Conservation (phyloP, 2,329 filamentous ascomycete genomes). For the Trichoderma koningii region DNA sequence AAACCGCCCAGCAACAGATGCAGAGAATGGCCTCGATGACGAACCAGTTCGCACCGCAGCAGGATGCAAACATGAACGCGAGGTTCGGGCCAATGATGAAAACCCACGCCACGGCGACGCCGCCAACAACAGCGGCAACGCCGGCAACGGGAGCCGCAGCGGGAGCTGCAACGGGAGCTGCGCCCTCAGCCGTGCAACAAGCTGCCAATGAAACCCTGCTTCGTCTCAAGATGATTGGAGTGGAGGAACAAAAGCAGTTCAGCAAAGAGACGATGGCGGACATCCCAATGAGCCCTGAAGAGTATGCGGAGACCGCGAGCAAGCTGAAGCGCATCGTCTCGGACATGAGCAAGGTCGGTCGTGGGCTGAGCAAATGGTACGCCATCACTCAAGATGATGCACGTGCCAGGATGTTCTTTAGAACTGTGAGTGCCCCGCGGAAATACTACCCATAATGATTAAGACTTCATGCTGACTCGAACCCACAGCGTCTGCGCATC, state of each 20-base stretch:
- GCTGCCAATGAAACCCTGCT: constrained; percentile 30
- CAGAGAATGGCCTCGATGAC: constrained; percentile 29
- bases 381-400: constrained; percentile 50
- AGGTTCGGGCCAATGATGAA: constrained; percentile 47
- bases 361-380: constrained; percentile 52
- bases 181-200: too few species aligned
- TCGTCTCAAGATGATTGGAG: constrained; percentile 42
- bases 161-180: too few species aligned
- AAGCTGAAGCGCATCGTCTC: constrained; percentile 47
- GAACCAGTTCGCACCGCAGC: constrained; percentile 35
- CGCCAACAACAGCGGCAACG: neutral
- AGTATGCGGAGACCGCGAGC: constrained; percentile 47
- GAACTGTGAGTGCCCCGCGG: constrained; percentile 47
- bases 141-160: constrained; percentile 12
- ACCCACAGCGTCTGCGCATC: constrained; percentile 54
- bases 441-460: neutral
- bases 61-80: constrained; percentile 50
- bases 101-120: constrained; percentile 32
- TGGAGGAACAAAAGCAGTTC: constrained; percentile 47
- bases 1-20: constrained; percentile 30
- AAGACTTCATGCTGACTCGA: constrained; percentile 38
- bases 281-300: constrained; percentile 50
- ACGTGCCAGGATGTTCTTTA: constrained; percentile 55
- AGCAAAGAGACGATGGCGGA: constrained; percentile 46
- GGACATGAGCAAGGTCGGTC: constrained; percentile 50